Evolutionary conservation across 2,329 filamentous ascomycete genomes (phyloP).

Genomic region (Trichoderma citrinoviride): DNA sequence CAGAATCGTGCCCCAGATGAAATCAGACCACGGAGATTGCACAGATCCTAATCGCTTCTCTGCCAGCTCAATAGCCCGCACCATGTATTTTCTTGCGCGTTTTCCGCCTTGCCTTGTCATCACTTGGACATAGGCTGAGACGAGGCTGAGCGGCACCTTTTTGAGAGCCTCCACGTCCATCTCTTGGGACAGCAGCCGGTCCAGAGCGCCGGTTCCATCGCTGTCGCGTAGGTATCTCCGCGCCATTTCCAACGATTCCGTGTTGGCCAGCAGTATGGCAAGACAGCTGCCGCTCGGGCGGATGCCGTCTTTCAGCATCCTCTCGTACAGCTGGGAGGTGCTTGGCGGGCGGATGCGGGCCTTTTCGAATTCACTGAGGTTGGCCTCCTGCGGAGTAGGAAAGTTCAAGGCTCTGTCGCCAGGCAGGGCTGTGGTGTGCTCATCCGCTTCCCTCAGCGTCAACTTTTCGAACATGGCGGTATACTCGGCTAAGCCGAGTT

Average conservation of each 20-base stretch:
- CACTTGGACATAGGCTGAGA: constrained; percentile 50
- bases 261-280: constrained; percentile 53
- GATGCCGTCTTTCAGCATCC: constrained; percentile 53
- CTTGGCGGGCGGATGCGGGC: constrained; percentile 60
- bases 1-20: constrained; percentile 37
- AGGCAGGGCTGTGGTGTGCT: constrained; percentile 42
- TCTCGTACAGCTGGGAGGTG: constrained; percentile 55
- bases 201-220: constrained; percentile 21
- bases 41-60: constrained; percentile 28
- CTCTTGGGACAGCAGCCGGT: constrained; percentile 26
- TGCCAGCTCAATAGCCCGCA: constrained; percentile 34
- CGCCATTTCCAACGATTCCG: constrained; percentile 47
- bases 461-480: constrained; percentile 61
- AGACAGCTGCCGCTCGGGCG: constrained; percentile 51
- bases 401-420: constrained; percentile 59
- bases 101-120: constrained; percentile 28
- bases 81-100: constrained; percentile 29
- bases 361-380: constrained; percentile 63
- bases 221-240: constrained; percentile 51
- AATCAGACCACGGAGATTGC: constrained; percentile 31
- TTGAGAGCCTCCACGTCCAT: constrained; percentile 29
- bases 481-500: constrained; percentile 48
- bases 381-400: constrained; percentile 40
- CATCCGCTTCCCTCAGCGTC: constrained; percentile 34
- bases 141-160: constrained; percentile 34